These are phyloP conservation scores for Circinella minor DNA, from an alignment of 371 early-diverging fungal genomes.

Conservation along the genomic window DNA sequence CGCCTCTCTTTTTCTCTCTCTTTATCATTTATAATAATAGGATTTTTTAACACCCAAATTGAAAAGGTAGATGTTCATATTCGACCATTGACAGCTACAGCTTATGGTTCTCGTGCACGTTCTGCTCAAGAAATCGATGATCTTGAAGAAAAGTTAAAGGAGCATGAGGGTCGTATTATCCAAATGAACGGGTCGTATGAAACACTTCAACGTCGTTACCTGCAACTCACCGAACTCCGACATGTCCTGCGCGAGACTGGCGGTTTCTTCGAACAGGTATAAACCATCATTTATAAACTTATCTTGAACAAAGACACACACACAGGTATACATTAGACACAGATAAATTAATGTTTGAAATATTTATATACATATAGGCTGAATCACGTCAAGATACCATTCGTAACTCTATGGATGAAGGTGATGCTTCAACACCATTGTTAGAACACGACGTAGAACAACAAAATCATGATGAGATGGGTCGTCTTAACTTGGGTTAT, in stretches of 20 bases:
- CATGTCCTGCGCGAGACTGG: constrained; percentile 90
- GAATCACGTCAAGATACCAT: constrained; percentile 60
- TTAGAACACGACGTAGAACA: constrained; percentile 68
- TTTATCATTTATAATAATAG: constrained; percentile 35
- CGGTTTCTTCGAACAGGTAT: constrained; percentile 79
- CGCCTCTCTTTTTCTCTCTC: background rate
- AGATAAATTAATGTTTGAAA: no score
- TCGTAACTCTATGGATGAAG: constrained; percentile 61
- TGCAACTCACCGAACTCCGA: constrained; percentile 90
- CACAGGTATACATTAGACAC: no score
- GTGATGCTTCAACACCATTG: constrained; percentile 64
- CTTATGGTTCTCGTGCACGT: constrained; percentile 68
- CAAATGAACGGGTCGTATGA: constrained; percentile 91
- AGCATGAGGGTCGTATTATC: constrained; percentile 81
- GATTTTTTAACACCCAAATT: constrained; percentile 83
- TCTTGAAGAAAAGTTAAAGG: constrained; percentile 80
- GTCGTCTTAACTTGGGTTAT: constrained; percentile 65
- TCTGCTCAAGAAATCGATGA: constrained; percentile 95
- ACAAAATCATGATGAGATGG: constrained; percentile 36
- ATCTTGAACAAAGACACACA: no score
- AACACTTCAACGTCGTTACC: constrained; percentile 79
- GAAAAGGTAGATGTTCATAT: constrained; percentile 79
- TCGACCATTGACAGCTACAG: constrained; percentile 60
- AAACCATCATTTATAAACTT: background rate
- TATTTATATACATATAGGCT: constrained; percentile 37